phyloP scores from a whole-genome alignment of 2,329 filamentous ascomycete species.

The Colletotrichum sp. region DNA sequence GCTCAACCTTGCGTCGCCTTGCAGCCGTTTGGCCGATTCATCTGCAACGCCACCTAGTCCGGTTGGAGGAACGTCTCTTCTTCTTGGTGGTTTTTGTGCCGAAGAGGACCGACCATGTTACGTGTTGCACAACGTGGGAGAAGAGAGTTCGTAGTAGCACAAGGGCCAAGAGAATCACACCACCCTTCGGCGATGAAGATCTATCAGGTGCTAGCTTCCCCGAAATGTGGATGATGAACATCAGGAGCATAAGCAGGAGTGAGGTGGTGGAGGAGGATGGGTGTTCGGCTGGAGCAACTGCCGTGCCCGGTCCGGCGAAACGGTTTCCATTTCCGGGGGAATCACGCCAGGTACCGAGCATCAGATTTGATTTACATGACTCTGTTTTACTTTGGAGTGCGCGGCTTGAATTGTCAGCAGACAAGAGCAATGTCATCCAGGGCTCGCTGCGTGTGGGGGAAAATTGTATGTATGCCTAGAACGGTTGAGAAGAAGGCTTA shows the following conservation, averaged over 20 bases:
- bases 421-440: background rate
- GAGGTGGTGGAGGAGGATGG: background rate
- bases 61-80: background rate
- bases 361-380: background rate
- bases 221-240: background rate
- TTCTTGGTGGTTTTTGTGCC: background rate
- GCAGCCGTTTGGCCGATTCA: background rate
- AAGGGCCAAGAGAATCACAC: background rate
- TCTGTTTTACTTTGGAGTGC: background rate
- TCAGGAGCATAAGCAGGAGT: background rate
- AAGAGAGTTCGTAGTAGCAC: background rate
- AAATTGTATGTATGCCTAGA: background rate
- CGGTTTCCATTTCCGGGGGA: conserved; percentile 4
- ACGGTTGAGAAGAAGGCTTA: background rate
- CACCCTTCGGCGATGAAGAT: background rate
- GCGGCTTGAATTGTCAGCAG: background rate
- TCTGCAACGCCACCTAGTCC: background rate
- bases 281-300: background rate
- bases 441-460: background rate
- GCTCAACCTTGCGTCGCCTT: background rate
- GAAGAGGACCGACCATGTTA: background rate
- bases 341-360: background rate
- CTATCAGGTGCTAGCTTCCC: background rate
- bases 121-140: background rate
- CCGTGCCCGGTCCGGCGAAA: conserved; percentile 1